Evolutionary conservation across 1,284 basidiomycete species (phyloP).

Genomic region (Leucoagaricus sp.): DNA sequence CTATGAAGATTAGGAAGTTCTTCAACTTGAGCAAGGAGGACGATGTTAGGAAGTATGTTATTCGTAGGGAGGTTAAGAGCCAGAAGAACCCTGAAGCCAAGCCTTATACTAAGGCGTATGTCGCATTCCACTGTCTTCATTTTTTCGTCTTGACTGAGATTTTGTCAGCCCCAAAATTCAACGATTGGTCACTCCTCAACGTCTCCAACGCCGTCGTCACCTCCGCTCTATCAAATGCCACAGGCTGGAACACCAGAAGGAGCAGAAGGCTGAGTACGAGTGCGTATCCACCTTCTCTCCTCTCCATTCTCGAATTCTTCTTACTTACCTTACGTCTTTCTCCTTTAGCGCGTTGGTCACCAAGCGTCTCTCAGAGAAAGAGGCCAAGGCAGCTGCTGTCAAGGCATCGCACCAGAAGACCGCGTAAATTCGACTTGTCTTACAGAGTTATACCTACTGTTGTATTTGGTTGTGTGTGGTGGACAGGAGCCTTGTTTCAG

Average conservation of each 20-base stretch:
- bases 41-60: constrained; percentile 97
- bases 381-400: constrained; percentile 80
- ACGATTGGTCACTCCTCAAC: constrained; percentile 90
- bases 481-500: no score
- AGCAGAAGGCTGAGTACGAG: constrained; percentile 94
- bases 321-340: background rate
- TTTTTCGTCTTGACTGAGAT: constrained; percentile 1
- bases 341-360: constrained; percentile 67
- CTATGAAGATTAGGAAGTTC: constrained; percentile 95
- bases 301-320: constrained; percentile 3
- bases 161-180: constrained; percentile 78
- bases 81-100: constrained; percentile 92
- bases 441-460: no score
- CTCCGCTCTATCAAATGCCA: constrained; percentile 88
- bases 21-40: constrained; percentile 99
- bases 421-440: no score
- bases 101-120: constrained; percentile 97
- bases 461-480: background rate
- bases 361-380: constrained; percentile 94
- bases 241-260: constrained; percentile 90
- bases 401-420: constrained; percentile 63
- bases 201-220: constrained; percentile 97
- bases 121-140: constrained; percentile 28
- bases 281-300: constrained; percentile 32
- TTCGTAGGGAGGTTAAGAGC: constrained; percentile 89